phyloP scores from a whole-genome alignment of 106 monocot genomes.

The Acorus calamus region DNA sequence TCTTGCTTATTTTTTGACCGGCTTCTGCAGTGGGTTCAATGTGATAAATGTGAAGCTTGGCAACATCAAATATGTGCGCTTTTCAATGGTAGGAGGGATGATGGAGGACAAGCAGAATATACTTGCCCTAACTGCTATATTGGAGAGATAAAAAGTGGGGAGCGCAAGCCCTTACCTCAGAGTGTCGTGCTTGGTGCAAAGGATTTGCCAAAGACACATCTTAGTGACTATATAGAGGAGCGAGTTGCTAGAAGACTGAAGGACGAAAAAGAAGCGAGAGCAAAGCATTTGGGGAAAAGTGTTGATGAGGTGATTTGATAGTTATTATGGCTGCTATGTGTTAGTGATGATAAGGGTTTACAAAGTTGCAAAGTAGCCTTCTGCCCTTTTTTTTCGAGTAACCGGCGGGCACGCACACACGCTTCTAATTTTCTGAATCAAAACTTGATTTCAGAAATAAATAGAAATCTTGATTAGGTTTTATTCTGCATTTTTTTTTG shows the following conservation, averaged over 20 bases:
- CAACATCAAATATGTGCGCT: slow-evolving; percentile 15
- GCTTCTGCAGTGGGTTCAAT: no score
- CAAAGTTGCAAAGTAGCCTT: no score
- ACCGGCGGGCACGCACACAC: no score
- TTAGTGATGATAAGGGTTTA: no score
- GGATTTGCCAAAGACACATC: slow-evolving; percentile 4
- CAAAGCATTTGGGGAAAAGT: background rate
- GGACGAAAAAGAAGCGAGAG: slow-evolving; percentile 6
- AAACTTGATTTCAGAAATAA: no score
- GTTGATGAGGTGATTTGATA: slow-evolving; percentile 6
- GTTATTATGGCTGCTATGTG: background rate
- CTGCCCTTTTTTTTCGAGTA: no score
- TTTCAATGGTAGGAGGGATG: slow-evolving; percentile 6
- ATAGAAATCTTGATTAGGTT: no score
- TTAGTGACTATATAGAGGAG: slow-evolving; percentile 8
- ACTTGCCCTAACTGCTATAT: slow-evolving; percentile 6
- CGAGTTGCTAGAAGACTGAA: slow-evolving; percentile 2
- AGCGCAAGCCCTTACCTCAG: background rate
- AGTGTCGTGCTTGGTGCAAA: slow-evolving; percentile 3
- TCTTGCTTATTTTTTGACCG: slow-evolving; percentile 1
- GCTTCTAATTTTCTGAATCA: no score
- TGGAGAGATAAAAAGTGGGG: slow-evolving; percentile 3
- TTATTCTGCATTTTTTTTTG: no score
- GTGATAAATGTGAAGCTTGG: background rate
- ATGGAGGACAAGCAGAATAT: slow-evolving; percentile 5